Base-by-base conservation (phyloP, 2,329 filamentous ascomycete genomes). In the Salinomyces thailandicus region DNA sequence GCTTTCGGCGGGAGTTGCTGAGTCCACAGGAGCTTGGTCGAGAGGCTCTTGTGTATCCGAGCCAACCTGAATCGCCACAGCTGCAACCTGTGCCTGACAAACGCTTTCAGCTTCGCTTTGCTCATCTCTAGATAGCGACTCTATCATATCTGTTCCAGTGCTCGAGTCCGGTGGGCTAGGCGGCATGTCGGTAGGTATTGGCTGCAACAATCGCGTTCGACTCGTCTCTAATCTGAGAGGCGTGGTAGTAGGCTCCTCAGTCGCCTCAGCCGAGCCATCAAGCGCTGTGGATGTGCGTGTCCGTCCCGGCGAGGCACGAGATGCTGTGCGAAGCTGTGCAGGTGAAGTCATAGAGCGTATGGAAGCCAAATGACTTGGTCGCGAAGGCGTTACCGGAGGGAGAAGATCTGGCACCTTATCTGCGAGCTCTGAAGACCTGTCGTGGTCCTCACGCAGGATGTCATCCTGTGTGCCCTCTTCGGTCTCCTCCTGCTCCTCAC, bases 301-400 rank as follows among this genome's bases (percentile, higher is more conserved):
- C 31, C 53, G 56, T 15, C 64, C 62, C 15, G 66, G 61, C 13
- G 65, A 27, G 66, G 64, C 6, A 62, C 60, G 26, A 64, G 51
- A 5, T n/a, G 22, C 22, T 26, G 68, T 38, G 5, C 62, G 62
- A 12, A 69, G 50, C 13, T 68, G 60, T 9, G 63, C 55, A 20
- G 67, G 57, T 19, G 52, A 54, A 5, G 57, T 60, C 19, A 59
- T 47, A 13, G 58, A 59, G 17, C 57, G 48, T 46, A 50, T 31
- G 19, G 30, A 35, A 15, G 44, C 36, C 20, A 47, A 37, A 18
- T 41, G 37, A 36, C 26, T 43, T 4, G 44, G 45, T 36, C 40
- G 44, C 2, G 41, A 28, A 8, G 48, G 45, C 9, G 50, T 45
- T 8, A 20, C 41, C 12, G 49, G 27, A 6, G 38, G n/a, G 14